A percentile compares a stretch with the other conserved stretches of the same genome.
These are phyloP conservation scores for Fusarium sp. DNA, from an alignment of 2,329 filamentous ascomycete genomes.

Conservation along the genomic window DNA sequence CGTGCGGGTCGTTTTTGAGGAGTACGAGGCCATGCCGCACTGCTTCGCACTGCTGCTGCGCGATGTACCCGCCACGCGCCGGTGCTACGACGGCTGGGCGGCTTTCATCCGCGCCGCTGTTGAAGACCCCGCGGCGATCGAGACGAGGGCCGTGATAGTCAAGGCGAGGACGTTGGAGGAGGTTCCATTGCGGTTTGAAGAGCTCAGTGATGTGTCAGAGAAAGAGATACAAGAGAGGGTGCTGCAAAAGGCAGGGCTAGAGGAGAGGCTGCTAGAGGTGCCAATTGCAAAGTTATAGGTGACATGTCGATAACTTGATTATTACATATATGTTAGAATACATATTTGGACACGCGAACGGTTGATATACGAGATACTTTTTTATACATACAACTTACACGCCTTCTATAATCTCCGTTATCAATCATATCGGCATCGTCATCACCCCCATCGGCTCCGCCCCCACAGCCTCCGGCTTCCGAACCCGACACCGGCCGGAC, in stretches of 20 bases:
- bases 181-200: constrained; percentile 55
- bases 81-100: constrained; percentile 68
- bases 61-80: constrained; percentile 56
- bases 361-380: not conserved
- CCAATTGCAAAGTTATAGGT: constrained; percentile 45
- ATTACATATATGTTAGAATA: not conserved
- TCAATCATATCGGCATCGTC: not conserved
- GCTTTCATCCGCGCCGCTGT: constrained; percentile 64
- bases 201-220: constrained; percentile 57
- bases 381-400: not conserved
- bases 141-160: constrained; percentile 58
- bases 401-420: not conserved
- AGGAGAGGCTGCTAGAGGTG: constrained; percentile 1
- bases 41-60: constrained; percentile 73
- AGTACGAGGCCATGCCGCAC: constrained; percentile 87
- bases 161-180: constrained; percentile 65
- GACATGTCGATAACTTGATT: constrained; percentile 38
- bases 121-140: constrained; percentile 48
- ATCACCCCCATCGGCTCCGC: constrained; percentile 26
- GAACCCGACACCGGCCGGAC: constrained; percentile 32
- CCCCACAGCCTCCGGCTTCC: constrained; percentile 28
- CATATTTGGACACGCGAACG: not conserved
- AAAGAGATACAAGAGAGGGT: constrained; percentile 58
- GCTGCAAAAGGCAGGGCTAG: constrained; percentile 40
- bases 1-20: constrained; percentile 73